Evolutionary conservation across 1,139 yeast species (phyloP).

Genomic region (Blastobotrys ciferrii): DNA sequence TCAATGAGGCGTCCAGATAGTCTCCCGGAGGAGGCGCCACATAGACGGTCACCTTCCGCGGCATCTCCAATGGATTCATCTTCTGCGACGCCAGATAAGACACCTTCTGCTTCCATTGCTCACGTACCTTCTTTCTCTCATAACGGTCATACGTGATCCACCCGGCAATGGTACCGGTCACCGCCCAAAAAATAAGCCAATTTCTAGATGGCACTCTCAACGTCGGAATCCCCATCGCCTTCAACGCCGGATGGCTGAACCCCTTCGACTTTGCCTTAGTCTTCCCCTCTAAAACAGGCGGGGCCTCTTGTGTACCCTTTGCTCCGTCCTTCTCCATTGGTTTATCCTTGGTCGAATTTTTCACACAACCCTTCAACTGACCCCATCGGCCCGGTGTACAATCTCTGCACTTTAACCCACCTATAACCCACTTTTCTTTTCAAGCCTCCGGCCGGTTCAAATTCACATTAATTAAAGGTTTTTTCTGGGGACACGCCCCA

Average conservation of each 20-base stretch:
- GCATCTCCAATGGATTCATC: constrained; percentile 51
- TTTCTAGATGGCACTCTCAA: constrained; percentile 82
- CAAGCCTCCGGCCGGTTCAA: too few relatives aligned
- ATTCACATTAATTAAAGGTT: too few relatives aligned
- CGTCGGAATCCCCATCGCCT: constrained; percentile 82
- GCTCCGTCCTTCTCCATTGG: background rate
- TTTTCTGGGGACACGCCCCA: too few relatives aligned
- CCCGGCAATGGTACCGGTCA: constrained; percentile 63
- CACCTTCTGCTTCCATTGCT: constrained; percentile 64
- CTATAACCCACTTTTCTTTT: background rate
- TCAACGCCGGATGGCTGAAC: constrained; percentile 80
- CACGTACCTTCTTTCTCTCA: constrained; percentile 64
- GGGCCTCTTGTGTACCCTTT: background rate
- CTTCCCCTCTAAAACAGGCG: constrained; percentile 5
- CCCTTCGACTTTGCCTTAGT: constrained; percentile 40
- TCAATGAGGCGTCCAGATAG: constrained; percentile 71
- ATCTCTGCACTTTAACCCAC: background rate
- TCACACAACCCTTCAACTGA: background rate
- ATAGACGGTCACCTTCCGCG: constrained; percentile 77
- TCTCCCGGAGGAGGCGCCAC: constrained; percentile 97
- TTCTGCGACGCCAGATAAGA: constrained; percentile 46
- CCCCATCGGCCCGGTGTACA: background rate
- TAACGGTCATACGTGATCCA: constrained; percentile 76
- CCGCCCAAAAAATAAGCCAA: constrained; percentile 88
- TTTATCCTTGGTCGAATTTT: background rate